Base-by-base conservation (phyloP, 345 rosid species). In the Hirschfeldia incana region DNA sequence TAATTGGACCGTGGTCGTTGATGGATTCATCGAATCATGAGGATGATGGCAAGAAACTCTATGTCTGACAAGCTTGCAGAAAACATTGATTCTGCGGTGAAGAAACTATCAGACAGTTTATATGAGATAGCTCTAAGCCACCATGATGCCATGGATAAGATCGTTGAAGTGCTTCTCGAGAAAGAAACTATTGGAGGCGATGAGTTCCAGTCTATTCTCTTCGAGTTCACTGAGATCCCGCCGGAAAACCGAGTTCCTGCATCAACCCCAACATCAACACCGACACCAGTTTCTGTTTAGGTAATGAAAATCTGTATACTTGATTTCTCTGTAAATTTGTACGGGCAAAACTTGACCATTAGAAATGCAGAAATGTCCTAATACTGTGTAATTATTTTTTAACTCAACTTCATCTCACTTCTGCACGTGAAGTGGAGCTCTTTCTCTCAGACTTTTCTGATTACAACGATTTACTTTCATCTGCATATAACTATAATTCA, bases 1-100 rank as follows among this genome's bases (percentile, higher is more conserved):
- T 93, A 36, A 95, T 95, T 49, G 99, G 97, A 8, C 98, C 99
- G 17, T 95, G 99, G 99, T 95, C 98, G 0, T 89, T 95, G 42
- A 91, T 93, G 98, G 99, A 95, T 71, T 68, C 88, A 17, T 86
- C 93, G 0, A 86, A 85, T 95, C 70, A 93, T 95, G 99, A 90
- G 99, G 82, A 95, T 95, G 98, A 95, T 95, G 99, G 98, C 99
- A 3, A 93, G 98, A 46, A 95, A 95, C 77, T 95, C 98, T n/a
- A 95, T 95, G 99, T 95, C 99, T 0, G 99, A 95, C 71, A 95
- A 77, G 86, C 99, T 95, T 0, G 99, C 99, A 0, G 98, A 89
- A 78, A 98, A 95, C 81, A 93, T 93, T 21, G 99, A 95, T 64
- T 3, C 85, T 0, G 97, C 98, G 0, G 80, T 90, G 65, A 93